phyloP scores from a whole-genome alignment of 164 flowering plant genomes.

The Dillenia suffruticosa region DNA sequence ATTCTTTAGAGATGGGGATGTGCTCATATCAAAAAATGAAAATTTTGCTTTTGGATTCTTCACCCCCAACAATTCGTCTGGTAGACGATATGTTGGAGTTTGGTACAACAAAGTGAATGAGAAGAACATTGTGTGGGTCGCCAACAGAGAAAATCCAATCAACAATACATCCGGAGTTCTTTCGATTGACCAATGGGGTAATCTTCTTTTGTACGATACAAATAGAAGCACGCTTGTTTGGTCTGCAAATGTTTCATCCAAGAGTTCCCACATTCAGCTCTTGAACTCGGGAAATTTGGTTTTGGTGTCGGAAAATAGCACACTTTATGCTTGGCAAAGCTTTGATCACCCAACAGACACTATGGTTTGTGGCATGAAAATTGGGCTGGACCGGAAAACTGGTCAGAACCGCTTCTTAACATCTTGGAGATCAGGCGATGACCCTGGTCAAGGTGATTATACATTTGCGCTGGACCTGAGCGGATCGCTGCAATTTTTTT shows the following conservation, averaged over 20 bases:
- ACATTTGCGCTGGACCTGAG: background rate
- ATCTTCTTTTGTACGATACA: no score
- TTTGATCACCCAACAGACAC: slow-evolving; percentile 11
- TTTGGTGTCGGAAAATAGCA: background rate
- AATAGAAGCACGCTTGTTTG: background rate
- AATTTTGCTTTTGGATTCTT: no score
- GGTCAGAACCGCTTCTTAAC: background rate
- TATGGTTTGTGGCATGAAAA: slow-evolving; percentile 3
- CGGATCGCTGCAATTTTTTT: background rate
- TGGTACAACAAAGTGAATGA: no score
- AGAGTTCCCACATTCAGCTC: background rate
- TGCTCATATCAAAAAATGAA: no score
- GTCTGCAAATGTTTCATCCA: slow-evolving; percentile 4
- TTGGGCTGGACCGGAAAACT: background rate
- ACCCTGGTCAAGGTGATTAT: background rate
- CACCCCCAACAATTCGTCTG: no score
- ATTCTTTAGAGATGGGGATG: no score
- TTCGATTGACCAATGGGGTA: no score
- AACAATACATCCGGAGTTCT: no score
- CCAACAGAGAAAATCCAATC: no score
- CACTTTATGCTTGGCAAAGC: slow-evolving; percentile 7
- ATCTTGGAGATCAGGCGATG: background rate
- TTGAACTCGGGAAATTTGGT: slow-evolving; percentile 12
- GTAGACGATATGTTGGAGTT: no score
- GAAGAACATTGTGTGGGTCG: no score